phyloP scores from a whole-genome alignment of 306 rosid genomes.

The Clitoria ternatea region DNA sequence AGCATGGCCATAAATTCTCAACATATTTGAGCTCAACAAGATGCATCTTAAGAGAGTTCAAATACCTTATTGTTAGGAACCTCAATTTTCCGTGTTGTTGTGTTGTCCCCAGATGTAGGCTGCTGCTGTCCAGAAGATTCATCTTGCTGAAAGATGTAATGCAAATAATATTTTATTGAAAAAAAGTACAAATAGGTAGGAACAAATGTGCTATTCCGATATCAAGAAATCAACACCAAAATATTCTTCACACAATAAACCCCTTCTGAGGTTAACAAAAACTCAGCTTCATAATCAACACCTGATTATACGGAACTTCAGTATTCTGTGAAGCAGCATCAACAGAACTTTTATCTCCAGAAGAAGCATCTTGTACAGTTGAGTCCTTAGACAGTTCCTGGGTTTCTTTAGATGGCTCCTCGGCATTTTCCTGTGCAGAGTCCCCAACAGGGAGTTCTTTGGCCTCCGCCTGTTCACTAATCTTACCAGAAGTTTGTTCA shows the following conservation, averaged over 20 bases:
- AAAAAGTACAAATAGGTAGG: background rate
- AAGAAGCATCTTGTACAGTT: constrained; percentile 33
- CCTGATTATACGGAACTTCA: constrained; percentile 68
- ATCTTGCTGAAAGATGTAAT: constrained; percentile 37
- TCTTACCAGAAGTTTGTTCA: constrained; percentile 30
- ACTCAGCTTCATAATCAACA: constrained; percentile 19
- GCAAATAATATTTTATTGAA: background rate
- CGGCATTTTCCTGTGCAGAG: constrained; percentile 27
- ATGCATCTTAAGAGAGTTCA: background rate
- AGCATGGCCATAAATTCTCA: background rate
- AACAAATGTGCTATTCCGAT: background rate
- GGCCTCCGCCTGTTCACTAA: constrained; percentile 25
- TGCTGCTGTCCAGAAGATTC: constrained; percentile 32
- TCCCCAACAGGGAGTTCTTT: constrained; percentile 40
- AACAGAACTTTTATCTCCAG: constrained; percentile 32
- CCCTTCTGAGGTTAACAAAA: background rate
- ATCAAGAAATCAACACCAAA: background rate
- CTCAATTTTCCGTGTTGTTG: constrained; percentile 57
- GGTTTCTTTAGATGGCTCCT: constrained; percentile 45
- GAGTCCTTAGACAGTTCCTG: constrained; percentile 33
- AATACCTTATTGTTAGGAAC: constrained; percentile 93
- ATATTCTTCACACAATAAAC: background rate
- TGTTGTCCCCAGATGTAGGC: constrained; percentile 33
- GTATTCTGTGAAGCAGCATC: constrained; percentile 24
- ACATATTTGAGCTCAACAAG: background rate